phyloP scores from a whole-genome alignment of 1,139 yeast genomes.

The Arxiozyma slooffiae region DNA sequence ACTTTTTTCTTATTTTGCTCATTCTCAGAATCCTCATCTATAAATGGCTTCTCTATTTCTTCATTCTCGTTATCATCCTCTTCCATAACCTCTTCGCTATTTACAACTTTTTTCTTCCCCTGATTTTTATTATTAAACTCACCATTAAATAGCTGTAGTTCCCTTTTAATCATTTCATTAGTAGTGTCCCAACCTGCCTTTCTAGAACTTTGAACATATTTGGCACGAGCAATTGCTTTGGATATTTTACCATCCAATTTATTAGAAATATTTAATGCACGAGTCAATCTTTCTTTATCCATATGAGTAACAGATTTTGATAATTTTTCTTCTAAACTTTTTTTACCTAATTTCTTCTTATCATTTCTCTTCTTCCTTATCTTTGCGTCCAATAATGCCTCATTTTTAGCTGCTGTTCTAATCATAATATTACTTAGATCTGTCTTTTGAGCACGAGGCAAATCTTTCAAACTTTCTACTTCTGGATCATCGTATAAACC shows the following conservation, averaged over 20 bases:
- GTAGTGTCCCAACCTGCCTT: conserved; percentile 68
- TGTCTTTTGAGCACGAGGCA: conserved; percentile 50
- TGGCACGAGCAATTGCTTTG: conserved; percentile 54
- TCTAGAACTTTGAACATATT: conserved; percentile 49
- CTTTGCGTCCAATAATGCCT: conserved; percentile 48
- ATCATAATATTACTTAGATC: conserved; percentile 55
- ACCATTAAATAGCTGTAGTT: conserved; percentile 15
- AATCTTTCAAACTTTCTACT: conserved; percentile 39
- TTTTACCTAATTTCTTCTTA: conserved; percentile 29
- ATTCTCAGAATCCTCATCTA: conserved; percentile 12
- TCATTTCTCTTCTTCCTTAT: conserved; percentile 37
- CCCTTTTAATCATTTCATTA: conserved; percentile 39
- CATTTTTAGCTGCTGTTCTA: conserved; percentile 57
- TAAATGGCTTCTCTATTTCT: conserved; percentile 15
- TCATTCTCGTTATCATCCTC: conserved; percentile 16
- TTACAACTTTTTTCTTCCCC: conserved; percentile 4
- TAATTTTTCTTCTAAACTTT: conserved; percentile 27
- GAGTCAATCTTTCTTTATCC: conserved; percentile 36
- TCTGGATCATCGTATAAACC: conserved; percentile 35
- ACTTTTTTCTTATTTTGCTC: neutral
- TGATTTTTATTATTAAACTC: conserved; percentile 5
- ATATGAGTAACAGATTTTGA: conserved; percentile 33
- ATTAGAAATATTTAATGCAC: conserved; percentile 46
- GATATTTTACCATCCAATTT: conserved; percentile 51
- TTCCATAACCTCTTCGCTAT: conserved; percentile 23